A percentile compares a stretch with the other conserved stretches of the same genome.
Evolutionary conservation across 2,329 filamentous ascomycete species (phyloP).

Genomic region (Bisporella sp.): DNA sequence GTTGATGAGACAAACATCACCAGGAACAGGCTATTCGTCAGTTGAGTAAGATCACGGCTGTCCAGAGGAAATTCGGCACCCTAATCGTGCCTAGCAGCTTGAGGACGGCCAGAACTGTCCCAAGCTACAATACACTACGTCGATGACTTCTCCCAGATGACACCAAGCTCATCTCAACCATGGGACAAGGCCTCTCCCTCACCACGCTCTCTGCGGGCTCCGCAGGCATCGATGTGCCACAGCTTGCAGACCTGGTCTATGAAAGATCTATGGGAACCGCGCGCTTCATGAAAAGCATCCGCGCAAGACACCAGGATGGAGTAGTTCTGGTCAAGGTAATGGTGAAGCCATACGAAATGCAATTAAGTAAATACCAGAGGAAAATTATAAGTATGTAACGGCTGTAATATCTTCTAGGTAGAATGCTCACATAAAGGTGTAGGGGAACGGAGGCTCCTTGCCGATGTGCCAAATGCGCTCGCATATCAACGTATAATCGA

Average conservation of each 20-base stretch:
- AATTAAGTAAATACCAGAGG: conserved; percentile 71
- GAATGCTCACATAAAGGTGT: conserved; percentile 10
- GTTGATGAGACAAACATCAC: no score
- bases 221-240: conserved; percentile 87
- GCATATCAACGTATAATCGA: conserved; percentile 87
- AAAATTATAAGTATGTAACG: conserved; percentile 61
- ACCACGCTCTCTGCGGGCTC: conserved; percentile 86
- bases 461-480: conserved; percentile 83
- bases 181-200: conserved; percentile 96
- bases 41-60: no score
- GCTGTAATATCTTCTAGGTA: neutral
- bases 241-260: conserved; percentile 84
- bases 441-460: conserved; percentile 75
- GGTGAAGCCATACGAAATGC: conserved; percentile 84
- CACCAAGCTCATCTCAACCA: conserved; percentile 33
- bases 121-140: conserved; percentile 1
- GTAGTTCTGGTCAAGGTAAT: conserved; percentile 91
- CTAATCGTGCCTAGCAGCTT: conserved; percentile 8
- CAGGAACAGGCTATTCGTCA: no score
- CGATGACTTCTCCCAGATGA: conserved; percentile 24
- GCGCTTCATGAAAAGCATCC: conserved; percentile 93
- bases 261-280: conserved; percentile 88
- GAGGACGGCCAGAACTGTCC: conserved; percentile 15
- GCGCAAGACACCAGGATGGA: conserved; percentile 83
- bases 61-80: no score